These are phyloP conservation scores for Bimuria novae-zelandiae DNA, from an alignment of 2,329 filamentous ascomycete genomes.

Conservation along the genomic window DNA sequence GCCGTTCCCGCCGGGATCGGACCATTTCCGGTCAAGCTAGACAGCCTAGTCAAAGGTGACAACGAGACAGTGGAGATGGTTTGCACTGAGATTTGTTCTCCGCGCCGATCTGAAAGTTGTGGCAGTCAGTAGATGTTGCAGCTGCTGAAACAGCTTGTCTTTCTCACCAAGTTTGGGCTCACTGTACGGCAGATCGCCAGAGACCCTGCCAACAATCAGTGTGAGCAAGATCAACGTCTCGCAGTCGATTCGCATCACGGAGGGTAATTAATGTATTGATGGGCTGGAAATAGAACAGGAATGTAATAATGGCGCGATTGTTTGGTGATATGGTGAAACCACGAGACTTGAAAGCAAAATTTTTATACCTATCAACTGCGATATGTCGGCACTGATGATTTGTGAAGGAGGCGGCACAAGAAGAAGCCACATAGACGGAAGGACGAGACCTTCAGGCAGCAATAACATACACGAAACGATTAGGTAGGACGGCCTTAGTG, in stretches of 20 bases:
- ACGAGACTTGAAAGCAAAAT: background rate
- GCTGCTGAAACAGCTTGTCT: background rate
- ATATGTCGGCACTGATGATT: background rate
- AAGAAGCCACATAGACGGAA: background rate
- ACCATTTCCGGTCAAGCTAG: too few relatives aligned
- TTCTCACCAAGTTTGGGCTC: background rate
- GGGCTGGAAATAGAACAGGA: background rate
- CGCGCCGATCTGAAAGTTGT: background rate
- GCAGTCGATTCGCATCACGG: constrained; percentile 1
- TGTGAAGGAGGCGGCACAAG: background rate
- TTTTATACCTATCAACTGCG: background rate
- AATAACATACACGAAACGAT: background rate
- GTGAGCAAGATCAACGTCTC: background rate
- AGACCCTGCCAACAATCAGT: background rate
- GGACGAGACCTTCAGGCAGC: background rate
- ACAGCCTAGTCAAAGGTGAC: too few relatives aligned
- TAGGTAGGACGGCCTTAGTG: background rate
- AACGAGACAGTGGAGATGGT: background rate
- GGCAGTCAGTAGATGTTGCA: background rate
- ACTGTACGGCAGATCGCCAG: background rate
- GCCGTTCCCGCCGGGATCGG: too few relatives aligned
- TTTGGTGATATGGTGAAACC: background rate
- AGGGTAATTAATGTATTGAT: background rate
- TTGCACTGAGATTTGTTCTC: too few relatives aligned
- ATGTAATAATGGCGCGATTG: background rate